Evolutionary conservation across 371 early-diverging fungal species (phyloP), one percentile per base, ranked within the genome.

Genomic region (Amoeboaphelidium protococcarum): DNA sequence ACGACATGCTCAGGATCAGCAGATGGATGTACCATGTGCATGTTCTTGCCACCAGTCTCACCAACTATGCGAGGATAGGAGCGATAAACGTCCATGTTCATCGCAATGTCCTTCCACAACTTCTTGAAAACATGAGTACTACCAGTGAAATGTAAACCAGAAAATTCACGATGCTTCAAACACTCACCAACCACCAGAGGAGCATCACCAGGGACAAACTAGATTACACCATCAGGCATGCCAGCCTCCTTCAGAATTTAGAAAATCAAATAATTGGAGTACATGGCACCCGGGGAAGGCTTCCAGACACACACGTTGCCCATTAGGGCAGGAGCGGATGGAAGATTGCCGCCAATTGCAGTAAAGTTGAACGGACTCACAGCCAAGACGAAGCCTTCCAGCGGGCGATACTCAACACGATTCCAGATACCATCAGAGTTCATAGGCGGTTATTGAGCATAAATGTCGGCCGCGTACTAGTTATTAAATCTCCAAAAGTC

Each of bases 341-440:
- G 77, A 48, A 95, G 66, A 66, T 95, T 95, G 54, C 83, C 94
- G 55, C 87, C 96, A 54, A 95, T 95, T 48, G 96, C 96, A 27
- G 96, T 95, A 58, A 95, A 95, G 73, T 95, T 95, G 78, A 95
- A 95, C 20, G 96, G 96, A 19, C 90, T 83, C 47, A 87, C 78
- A 41, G 92, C 94, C 47, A 82, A 75, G 31, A 94, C 87, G 55
- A 94, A 95, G 27, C 96, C 94, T 63, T 92, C 96, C 40, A 92
- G 68, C 41, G 80, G 76, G 49, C 94, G 80, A 71, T 86, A 91
- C 67, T 95, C 96, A 50, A 76, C 65, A 51, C 92, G 76, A 69
- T 95, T 95, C 96, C 96, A 95, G 48, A 66, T 70, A 42, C 73
- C 73, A 31, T 72, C 55, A n/a, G 84, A 58, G 67, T 89, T 84